Conservation (phyloP, 2,329 filamentous ascomycete genomes). For the Stylonectria norvegica region DNA sequence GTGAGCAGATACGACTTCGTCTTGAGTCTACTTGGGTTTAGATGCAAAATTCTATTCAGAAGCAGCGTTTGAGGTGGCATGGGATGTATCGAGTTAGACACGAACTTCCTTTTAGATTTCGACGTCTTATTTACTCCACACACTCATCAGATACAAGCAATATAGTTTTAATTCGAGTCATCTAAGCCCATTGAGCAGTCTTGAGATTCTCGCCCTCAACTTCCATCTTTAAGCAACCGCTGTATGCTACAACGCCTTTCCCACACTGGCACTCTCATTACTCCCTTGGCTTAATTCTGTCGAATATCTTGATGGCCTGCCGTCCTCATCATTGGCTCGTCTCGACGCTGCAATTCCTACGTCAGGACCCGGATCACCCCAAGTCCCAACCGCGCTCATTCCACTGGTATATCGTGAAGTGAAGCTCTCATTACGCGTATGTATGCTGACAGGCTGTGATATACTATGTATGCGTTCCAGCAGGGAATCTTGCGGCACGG, state of each 20-base stretch:
- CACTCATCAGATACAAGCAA: no score
- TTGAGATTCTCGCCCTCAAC: no score
- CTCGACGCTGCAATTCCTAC: constrained; percentile 39
- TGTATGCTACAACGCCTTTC: not conserved
- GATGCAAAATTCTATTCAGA: no score
- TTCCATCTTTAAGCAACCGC: no score
- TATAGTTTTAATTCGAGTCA: no score
- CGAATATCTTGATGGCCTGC: not conserved
- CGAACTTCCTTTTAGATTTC: no score
- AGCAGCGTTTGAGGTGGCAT: no score
- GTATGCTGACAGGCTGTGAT: constrained; percentile 45
- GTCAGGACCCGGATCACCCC: constrained; percentile 53
- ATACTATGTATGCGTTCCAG: constrained; percentile 16
- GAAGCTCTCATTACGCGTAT: constrained; percentile 34
- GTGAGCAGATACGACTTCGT: no score
- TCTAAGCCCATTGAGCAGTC: no score
- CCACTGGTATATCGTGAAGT: constrained; percentile 51
- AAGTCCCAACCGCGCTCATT: constrained; percentile 41
- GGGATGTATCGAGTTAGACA: no score
- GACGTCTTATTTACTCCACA: no score
- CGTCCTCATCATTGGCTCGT: not conserved
- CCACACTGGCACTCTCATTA: not conserved
- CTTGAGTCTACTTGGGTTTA: no score
- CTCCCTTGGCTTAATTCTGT: not conserved
- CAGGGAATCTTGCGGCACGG: constrained; percentile 19